These are phyloP conservation scores for Clarireedia sp. DNA, from an alignment of 2,329 filamentous ascomycete genomes.

Conservation along the genomic window DNA sequence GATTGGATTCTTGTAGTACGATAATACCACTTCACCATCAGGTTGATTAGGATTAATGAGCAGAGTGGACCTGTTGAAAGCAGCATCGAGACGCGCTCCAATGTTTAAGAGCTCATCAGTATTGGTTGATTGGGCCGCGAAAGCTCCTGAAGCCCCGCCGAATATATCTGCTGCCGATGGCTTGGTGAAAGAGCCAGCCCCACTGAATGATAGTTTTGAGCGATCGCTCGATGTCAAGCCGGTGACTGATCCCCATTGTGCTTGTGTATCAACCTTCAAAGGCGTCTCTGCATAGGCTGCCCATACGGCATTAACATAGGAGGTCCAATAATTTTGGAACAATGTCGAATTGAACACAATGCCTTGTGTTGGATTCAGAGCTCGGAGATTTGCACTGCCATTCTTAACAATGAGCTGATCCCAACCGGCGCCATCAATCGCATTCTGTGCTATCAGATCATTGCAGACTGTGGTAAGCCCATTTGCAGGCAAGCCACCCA, in stretches of 20 bases:
- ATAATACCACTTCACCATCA: conserved; percentile 37
- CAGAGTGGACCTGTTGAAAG: conserved; percentile 67
- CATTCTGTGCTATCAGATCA: conserved; percentile 46
- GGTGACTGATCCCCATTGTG: conserved; percentile 44
- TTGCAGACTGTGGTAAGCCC: conserved; percentile 49
- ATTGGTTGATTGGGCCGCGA: conserved; percentile 32
- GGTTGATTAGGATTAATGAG: conserved; percentile 45
- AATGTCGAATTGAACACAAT: conserved; percentile 33
- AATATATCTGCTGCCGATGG: conserved; percentile 58
- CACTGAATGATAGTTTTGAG: conserved; percentile 33
- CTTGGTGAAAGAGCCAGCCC: conserved; percentile 41
- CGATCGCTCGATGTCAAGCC: conserved; percentile 30
- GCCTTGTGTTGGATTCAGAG: conserved; percentile 34
- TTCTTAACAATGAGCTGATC: conserved; percentile 38
- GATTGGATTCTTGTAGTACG: conserved; percentile 45
- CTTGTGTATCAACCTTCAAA: conserved; percentile 58
- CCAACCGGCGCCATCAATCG: conserved; percentile 51
- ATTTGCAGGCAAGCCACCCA: conserved; percentile 47
- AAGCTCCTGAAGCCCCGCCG: conserved; percentile 54
- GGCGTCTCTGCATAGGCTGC: conserved; percentile 31
- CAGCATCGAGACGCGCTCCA: conserved; percentile 65
- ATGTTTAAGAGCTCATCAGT: conserved; percentile 46
- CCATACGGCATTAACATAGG: conserved; percentile 40
- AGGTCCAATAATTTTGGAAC: conserved; percentile 36
- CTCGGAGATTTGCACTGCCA: conserved; percentile 31